These are phyloP conservation scores for Xeromyces bisporus DNA, from an alignment of 495 filamentous ascomycete genomes.

Conservation along the genomic window DNA sequence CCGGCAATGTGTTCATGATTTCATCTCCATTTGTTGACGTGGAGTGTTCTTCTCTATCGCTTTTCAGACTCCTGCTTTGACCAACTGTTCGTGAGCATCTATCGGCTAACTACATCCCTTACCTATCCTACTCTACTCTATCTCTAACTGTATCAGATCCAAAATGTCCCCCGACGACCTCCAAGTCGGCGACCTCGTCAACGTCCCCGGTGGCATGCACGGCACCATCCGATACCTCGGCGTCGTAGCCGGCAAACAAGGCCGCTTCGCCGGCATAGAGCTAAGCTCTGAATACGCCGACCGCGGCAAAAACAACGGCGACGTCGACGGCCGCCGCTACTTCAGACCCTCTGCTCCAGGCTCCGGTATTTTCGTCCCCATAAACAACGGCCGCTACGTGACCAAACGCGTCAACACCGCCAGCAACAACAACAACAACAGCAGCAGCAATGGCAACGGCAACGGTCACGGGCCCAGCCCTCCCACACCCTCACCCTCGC, in stretches of 20 bases:
- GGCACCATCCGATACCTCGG: constrained; percentile 85
- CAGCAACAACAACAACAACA: no score
- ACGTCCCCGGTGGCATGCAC: constrained; percentile 88
- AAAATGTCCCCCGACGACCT: constrained; percentile 37
- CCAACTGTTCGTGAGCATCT: no score
- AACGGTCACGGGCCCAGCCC: no score
- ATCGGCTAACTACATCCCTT: no score
- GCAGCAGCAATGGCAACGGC: no score
- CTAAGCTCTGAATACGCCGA: constrained; percentile 61
- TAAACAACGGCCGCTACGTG: constrained; percentile 66
- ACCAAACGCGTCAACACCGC: constrained; percentile 42
- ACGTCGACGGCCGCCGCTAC: constrained; percentile 76
- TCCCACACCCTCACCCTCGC: constrained; percentile 53
- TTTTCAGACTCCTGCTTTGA: no score
- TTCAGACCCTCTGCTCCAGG: constrained; percentile 64
- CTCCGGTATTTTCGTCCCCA: constrained; percentile 86
- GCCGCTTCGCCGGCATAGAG: constrained; percentile 89
- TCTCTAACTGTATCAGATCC: no score
- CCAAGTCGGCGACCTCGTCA: constrained; percentile 74
- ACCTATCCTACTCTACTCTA: no score
- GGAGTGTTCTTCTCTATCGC: no score
- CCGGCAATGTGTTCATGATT: no score
- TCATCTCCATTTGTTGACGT: no score
- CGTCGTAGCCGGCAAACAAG: constrained; percentile 71
- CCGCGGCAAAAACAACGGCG: constrained; percentile 88